phyloP scores from a whole-genome alignment of 148 eudicot genomes.

The Vaccinium vitisidaea region DNA sequence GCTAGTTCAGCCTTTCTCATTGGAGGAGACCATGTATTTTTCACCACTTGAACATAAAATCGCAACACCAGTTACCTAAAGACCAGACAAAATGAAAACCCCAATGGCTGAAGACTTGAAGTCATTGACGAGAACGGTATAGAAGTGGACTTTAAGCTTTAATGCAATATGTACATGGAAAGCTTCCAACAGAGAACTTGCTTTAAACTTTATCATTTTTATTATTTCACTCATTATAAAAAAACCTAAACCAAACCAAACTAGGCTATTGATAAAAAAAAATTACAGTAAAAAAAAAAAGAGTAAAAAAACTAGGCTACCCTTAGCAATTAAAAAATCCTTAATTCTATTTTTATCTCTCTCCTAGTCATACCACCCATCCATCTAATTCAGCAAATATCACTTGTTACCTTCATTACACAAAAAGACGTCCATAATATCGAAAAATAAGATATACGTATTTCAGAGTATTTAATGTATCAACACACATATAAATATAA shows the following conservation, averaged over 20 bases:
- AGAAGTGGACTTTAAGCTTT: neutral
- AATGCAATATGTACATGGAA: neutral
- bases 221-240: neutral
- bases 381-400: neutral
- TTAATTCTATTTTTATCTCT: neutral
- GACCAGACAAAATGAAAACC: neutral
- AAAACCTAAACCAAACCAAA: neutral
- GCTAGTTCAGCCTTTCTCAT: slow-evolving; percentile 64
- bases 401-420: no score
- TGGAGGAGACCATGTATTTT: slow-evolving; percentile 82
- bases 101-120: neutral
- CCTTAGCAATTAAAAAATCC: neutral
- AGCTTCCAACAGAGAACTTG: neutral
- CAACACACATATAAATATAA: no score
- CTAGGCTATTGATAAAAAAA: neutral
- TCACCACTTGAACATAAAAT: slow-evolving; percentile 75
- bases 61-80: slow-evolving; percentile 69
- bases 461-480: no score
- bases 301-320: no score
- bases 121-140: neutral
- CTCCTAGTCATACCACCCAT: neutral
- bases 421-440: no score
- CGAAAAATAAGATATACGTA: no score
- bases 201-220: neutral
- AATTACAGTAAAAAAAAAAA: no score